A percentile compares a stretch with the other conserved stretches of the same genome.
These are phyloP conservation scores for Drosera capensis DNA, from an alignment of 148 eudicot genomes.

Conservation along the genomic window DNA sequence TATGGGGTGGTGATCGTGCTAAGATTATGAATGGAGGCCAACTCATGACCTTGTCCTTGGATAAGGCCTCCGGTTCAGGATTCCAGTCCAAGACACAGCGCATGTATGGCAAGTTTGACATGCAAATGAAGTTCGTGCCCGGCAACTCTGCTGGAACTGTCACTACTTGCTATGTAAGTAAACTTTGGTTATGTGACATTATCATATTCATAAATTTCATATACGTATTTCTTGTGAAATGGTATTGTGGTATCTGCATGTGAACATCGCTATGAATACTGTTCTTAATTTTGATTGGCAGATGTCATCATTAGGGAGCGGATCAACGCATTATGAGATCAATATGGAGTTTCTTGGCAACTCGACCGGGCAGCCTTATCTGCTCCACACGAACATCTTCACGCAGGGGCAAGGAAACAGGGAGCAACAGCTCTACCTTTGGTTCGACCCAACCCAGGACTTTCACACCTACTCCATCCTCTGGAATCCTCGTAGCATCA, in stretches of 20 bases:
- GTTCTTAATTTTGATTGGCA: not conserved
- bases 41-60: no score
- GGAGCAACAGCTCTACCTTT: slow-evolving; percentile 13
- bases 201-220: not conserved
- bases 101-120: no score
- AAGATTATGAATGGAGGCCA: no score
- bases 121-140: no score
- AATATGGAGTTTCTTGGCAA: slow-evolving; percentile 14
- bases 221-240: not conserved
- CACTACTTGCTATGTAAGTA: no score
- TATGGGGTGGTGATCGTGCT: no score
- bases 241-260: no score
- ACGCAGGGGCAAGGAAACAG: slow-evolving; percentile 12
- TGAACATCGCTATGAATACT: no score
- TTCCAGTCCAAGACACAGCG: no score
- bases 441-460: slow-evolving; percentile 15
- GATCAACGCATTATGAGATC: slow-evolving; percentile 11
- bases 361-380: slow-evolving; percentile 12
- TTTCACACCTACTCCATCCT: slow-evolving; percentile 17
- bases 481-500: slow-evolving; percentile 14
- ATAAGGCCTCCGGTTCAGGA: no score
- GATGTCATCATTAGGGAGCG: slow-evolving; percentile 10
- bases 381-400: slow-evolving; percentile 9
- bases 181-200: no score
- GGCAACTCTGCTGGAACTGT: no score